Evolutionary conservation across 306 rosid genomes (phyloP).

Genomic region (Quercus suber): DNA sequence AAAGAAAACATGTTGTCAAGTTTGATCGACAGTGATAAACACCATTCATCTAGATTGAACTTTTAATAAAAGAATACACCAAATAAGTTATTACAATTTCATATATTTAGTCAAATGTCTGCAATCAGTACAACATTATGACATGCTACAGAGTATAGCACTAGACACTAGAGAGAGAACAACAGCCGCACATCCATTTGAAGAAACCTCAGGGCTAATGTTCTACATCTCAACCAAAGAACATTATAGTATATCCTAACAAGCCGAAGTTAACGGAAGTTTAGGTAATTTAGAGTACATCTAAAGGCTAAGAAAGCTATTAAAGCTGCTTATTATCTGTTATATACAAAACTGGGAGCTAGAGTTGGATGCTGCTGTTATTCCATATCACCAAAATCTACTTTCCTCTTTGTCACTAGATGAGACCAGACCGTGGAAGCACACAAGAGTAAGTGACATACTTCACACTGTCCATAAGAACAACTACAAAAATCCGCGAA

Average conservation of each 20-base stretch:
- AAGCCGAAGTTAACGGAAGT: neutral
- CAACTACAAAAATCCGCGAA: slow-evolving; percentile 76
- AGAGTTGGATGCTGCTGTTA: slow-evolving; percentile 23
- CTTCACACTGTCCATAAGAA: slow-evolving; percentile 82
- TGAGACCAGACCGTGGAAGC: slow-evolving; percentile 65
- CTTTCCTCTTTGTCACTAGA: slow-evolving; percentile 44
- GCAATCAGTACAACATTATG: neutral
- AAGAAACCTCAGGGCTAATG: neutral
- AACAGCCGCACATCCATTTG: neutral
- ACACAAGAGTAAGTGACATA: slow-evolving; percentile 93
- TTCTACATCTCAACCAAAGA: neutral
- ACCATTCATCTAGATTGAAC: too few relatives aligned
- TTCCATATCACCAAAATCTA: neutral
- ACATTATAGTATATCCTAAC: neutral
- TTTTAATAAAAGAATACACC: neutral
- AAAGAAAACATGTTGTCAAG: too few relatives aligned
- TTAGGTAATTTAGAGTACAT: neutral
- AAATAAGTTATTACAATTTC: neutral
- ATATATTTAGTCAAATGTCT: neutral
- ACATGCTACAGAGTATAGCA: neutral
- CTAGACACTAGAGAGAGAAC: too few relatives aligned
- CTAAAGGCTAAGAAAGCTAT: neutral
- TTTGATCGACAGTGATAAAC: too few relatives aligned
- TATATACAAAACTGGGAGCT: slow-evolving; percentile 38
- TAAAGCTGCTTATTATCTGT: slow-evolving; percentile 14